Percentiles rank a stretch among this genome's conserved stretches.
Evolutionary conservation across 2,329 filamentous ascomycete genomes (phyloP).

Genomic region (Alternaria metachromatica): DNA sequence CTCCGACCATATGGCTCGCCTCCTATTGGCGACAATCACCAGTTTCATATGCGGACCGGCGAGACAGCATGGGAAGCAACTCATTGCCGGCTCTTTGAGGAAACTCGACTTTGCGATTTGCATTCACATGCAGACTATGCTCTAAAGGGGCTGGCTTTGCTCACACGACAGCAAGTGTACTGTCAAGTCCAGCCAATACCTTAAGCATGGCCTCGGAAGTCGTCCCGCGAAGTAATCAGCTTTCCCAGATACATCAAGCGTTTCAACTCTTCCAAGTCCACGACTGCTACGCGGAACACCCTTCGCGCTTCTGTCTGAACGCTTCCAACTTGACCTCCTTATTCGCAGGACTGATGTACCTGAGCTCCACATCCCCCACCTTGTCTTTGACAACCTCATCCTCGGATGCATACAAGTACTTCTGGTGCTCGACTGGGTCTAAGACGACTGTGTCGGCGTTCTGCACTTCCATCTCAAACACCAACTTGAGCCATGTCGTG

Average conservation of each 20-base stretch:
- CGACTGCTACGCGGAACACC: background rate
- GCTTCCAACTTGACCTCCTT: conserved; percentile 45
- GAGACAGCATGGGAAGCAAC: conserved; percentile 1
- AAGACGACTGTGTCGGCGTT: conserved; percentile 29
- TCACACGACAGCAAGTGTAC: background rate
- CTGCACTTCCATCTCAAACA: conserved; percentile 47
- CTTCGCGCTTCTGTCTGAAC: conserved; percentile 34
- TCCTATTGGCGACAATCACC: conserved; percentile 6
- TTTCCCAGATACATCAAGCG: background rate
- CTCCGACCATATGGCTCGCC: conserved; percentile 1
- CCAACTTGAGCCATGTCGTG: conserved; percentile 45
- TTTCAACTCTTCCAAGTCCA: background rate
- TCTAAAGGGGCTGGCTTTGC: background rate
- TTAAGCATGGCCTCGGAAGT: background rate
- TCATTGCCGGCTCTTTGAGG: background rate
- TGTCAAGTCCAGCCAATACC: background rate
- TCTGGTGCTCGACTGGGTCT: conserved; percentile 53
- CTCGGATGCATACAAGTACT: conserved; percentile 49
- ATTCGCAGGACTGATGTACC: conserved; percentile 41
- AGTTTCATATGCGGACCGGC: conserved; percentile 4
- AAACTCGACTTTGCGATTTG: background rate
- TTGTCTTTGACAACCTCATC: conserved; percentile 46
- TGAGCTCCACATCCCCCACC: conserved; percentile 34
- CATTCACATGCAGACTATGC: background rate
- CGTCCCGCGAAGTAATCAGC: background rate